phyloP scores from a whole-genome alignment of 225 moss, liverwort and hornwort species.

The Pleurozium schreberi region DNA sequence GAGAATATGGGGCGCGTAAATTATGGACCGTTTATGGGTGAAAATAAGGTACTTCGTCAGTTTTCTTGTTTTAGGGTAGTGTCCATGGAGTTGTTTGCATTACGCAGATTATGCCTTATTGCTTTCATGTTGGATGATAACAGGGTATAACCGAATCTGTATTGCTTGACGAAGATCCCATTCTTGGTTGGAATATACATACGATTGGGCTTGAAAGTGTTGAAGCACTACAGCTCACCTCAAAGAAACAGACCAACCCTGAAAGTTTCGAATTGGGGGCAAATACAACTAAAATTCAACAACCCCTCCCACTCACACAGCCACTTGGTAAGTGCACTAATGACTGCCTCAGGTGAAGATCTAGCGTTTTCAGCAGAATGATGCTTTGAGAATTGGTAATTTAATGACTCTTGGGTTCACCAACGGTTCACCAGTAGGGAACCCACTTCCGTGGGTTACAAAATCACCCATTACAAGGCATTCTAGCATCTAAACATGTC shows the following conservation, averaged over 20 bases:
- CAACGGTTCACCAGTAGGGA: background rate
- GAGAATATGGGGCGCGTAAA: constrained; percentile 90
- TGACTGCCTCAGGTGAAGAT: background rate
- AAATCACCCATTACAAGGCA: background rate
- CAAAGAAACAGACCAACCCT: background rate
- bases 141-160: constrained; percentile 66
- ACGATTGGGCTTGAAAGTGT: constrained; percentile 40
- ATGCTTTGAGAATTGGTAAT: background rate
- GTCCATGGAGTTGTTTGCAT: background rate
- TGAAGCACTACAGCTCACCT: background rate
- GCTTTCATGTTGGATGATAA: background rate
- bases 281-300: background rate
- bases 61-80: background rate
- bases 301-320: background rate
- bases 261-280: background rate
- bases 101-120: background rate
- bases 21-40: constrained; percentile 61
- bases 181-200: constrained; percentile 57
- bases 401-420: background rate
- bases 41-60: constrained; percentile 39
- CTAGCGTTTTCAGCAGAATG: background rate
- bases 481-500: background rate
- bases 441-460: background rate
- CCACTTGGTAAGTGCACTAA: constrained; percentile 1
- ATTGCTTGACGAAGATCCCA: constrained; percentile 40